phyloP scores from a whole-genome alignment of 2,329 filamentous ascomycete genomes.

The Microdochium paspali region DNA sequence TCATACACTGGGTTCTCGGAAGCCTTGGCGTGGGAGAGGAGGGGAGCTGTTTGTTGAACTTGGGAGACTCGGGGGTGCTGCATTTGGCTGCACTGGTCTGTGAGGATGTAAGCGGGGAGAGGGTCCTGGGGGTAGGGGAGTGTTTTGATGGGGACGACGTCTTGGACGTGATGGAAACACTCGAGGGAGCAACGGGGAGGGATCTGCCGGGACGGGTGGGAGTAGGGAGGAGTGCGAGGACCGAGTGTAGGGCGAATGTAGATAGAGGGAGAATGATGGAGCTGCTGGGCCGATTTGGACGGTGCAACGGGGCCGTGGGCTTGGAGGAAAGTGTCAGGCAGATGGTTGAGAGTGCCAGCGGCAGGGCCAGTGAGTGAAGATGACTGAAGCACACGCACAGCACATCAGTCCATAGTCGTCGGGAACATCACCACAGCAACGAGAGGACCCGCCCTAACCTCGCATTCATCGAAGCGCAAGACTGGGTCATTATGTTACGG shows the following conservation, averaged over 20 bases:
- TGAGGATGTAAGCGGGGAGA: not conserved
- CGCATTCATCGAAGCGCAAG: too few relatives aligned
- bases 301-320: not conserved
- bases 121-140: not conserved
- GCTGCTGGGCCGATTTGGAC: not conserved
- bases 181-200: not conserved
- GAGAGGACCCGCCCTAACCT: too few relatives aligned
- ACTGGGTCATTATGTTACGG: too few relatives aligned
- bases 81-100: not conserved
- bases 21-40: not conserved
- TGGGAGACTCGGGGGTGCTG: not conserved
- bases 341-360: not conserved
- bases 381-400: too few relatives aligned
- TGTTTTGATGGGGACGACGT: not conserved
- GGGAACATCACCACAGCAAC: too few relatives aligned
- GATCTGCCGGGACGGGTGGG: not conserved
- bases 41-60: not conserved
- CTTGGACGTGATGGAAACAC: not conserved
- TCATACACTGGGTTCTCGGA: not conserved
- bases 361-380: too few relatives aligned
- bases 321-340: not conserved
- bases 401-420: too few relatives aligned
- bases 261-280: not conserved
- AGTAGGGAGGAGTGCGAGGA: not conserved
- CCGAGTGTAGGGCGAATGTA: not conserved